Base-by-base conservation (phyloP, 495 filamentous ascomycete genomes). In the Daldinia childiae region DNA sequence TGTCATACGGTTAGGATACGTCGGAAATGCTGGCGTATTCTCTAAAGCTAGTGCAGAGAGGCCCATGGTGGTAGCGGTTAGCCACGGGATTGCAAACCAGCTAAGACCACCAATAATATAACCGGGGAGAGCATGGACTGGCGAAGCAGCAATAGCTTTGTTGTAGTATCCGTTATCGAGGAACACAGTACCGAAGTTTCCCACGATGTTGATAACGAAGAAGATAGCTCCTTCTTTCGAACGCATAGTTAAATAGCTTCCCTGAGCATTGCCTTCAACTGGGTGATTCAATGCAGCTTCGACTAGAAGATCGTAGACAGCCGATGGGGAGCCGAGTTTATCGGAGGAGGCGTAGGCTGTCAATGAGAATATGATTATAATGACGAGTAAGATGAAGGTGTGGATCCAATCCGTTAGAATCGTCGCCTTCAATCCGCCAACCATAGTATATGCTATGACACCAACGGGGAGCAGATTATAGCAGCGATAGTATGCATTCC, bases 1-100 rank as follows among this genome's bases (percentile, higher is more conserved):
- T 17, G 86, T 78, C 87, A 98, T 92, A 15, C 93, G 86, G 69
- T 87, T 78, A 0, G 92, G 92, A 70, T 83, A 94, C 6, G 86
- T 90, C 0, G 92, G 92, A 79, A 94, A 94, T 11, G 82, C 82
- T 0, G 92, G 90, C 50, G 90, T 88, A 50, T 83, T 85, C 74
- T 98, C 93, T 6, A 97, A 84, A 3, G 94, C 92, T 24, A 97
- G 87, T 8, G 90, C 93, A 12, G 93, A 89, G n/a, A 98, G 87
- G 32, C 95, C 95, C 92, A 97, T 94, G 15, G 94, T 97, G 9
- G 91, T 97, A 3, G 94, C 94, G 34, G 87, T 90, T 21, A 98
- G 86, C 93, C 93, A 98, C 19, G 95, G 95, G 62, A 98, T 97
- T 7, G 95, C 95, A 65, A 98, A 98, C 94, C 94, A 98, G 73